Evolutionary conservation across 345 rosid species (phyloP), one percentile per base, ranked within the genome.

Genomic region (Euphorbia peplus): DNA sequence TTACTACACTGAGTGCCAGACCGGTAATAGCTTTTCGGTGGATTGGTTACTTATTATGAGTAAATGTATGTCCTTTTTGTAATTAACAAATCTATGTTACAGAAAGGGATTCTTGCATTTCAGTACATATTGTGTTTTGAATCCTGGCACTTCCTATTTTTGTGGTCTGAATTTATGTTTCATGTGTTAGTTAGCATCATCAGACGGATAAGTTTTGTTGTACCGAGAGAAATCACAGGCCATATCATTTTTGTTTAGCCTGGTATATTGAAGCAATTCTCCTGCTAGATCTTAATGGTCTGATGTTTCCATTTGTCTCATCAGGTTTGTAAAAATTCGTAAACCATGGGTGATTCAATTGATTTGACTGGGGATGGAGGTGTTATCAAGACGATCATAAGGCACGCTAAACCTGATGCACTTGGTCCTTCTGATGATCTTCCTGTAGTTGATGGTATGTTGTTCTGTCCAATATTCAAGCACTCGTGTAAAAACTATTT

Each of bases 351-450:
- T 2, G 98, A 89, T 65, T 75, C 67, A 9, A 58, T 85, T 42
- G 91, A 90, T 78, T 83, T 93, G 75, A 80, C 74, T 57, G 95
- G 91, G 22, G 92, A 93, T 80, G 97, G 90, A 72, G 96, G 97
- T 44, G 91, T 93, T 42, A 18, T 85, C 72, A 90, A 89, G 84
- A 78, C 80, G 66, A 82, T 87, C 48, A 53, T 89, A 21, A 82
- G 86, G 69, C 80, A 79, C 21, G 89, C 95, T 35, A 90, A 85
- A 76, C 80, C 86, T 10, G 91, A 79, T 74, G 92, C 93, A 2
- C 47, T 77, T 52, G 68, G 80, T 55, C 92, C 97, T 21, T 80
- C 93, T 0, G 87, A 84, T 70, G 93, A 89, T 83, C 85, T 85
- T 78, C 97, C 97, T 73, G 78, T 90, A 16, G 96, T 93, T 19